phyloP scores from a whole-genome alignment of 2,329 filamentous ascomycete species.

The Fusarium burgessii region DNA sequence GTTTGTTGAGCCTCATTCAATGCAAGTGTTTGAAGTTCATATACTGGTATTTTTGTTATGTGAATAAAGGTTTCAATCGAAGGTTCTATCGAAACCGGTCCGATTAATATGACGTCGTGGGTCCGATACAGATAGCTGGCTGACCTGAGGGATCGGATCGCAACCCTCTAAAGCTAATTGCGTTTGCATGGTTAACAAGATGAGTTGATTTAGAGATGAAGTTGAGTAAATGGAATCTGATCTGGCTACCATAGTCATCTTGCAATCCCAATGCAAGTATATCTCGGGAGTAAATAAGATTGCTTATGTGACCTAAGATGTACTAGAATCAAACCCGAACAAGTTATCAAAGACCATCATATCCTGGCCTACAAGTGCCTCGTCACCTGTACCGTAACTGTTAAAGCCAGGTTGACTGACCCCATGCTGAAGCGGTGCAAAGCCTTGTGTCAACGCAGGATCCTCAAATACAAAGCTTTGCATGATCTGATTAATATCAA shows the following conservation, averaged over 20 bases:
- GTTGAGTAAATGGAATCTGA: too few species aligned
- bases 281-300: too few species aligned
- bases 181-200: not conserved
- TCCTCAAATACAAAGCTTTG: not conserved
- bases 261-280: too few species aligned
- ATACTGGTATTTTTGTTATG: fast-evolving
- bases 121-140: not conserved
- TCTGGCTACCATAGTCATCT: fast-evolving
- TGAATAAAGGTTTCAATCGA: not conserved
- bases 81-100: not conserved
- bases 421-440: too few species aligned
- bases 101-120: not conserved
- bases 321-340: constrained; percentile 5
- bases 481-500: constrained; percentile 18
- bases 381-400: not conserved
- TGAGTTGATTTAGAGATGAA: fast-evolving
- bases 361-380: not conserved
- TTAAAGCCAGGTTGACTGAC: not conserved
- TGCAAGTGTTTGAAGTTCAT: not conserved
- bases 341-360: constrained; percentile 2
- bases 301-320: not conserved
- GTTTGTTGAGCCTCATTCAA: not conserved
- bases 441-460: fast-evolving
- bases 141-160: fast-evolving
- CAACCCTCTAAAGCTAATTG: too few species aligned